phyloP scores from a whole-genome alignment of 371 early-diverging fungal genomes.

The Mucor piriformis region DNA sequence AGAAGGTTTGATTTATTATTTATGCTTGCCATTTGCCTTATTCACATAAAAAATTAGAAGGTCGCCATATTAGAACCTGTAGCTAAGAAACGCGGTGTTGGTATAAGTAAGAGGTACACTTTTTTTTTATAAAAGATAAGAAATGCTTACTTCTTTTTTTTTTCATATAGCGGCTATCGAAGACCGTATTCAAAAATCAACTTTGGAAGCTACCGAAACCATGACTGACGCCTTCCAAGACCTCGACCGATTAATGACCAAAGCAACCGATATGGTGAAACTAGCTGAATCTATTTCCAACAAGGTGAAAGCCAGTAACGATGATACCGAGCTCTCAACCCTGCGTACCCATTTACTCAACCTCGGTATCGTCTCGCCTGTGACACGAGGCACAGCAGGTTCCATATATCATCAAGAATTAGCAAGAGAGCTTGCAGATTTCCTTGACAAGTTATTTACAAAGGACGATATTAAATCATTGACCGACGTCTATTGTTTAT shows the following conservation, averaged over 20 bases:
- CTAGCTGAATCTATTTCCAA: constrained; percentile 78
- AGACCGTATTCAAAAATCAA: constrained; percentile 65
- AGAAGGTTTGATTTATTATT: constrained; percentile 27
- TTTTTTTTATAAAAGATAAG: background rate
- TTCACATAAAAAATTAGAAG: background rate
- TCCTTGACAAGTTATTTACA: constrained; percentile 66
- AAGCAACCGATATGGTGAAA: constrained; percentile 86
- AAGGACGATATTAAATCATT: constrained; percentile 76
- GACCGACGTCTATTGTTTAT: constrained; percentile 90
- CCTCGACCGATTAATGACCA: constrained; percentile 80
- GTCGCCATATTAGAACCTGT: background rate
- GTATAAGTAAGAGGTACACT: constrained; percentile 39
- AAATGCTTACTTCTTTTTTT: background rate
- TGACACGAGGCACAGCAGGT: constrained; percentile 86
- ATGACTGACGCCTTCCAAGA: constrained; percentile 85
- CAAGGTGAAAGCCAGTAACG: constrained; percentile 57
- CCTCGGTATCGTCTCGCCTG: constrained; percentile 86
- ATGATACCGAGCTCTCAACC: constrained; percentile 51
- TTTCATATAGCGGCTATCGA: constrained; percentile 69
- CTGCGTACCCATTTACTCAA: constrained; percentile 78
- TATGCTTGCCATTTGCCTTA: no score
- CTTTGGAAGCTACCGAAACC: constrained; percentile 66
- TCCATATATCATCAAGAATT: constrained; percentile 84
- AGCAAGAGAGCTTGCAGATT: constrained; percentile 82
- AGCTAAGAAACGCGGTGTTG: constrained; percentile 33